phyloP scores from a whole-genome alignment of 225 moss, liverwort and hornwort species.

The Straminergon stramineum region DNA sequence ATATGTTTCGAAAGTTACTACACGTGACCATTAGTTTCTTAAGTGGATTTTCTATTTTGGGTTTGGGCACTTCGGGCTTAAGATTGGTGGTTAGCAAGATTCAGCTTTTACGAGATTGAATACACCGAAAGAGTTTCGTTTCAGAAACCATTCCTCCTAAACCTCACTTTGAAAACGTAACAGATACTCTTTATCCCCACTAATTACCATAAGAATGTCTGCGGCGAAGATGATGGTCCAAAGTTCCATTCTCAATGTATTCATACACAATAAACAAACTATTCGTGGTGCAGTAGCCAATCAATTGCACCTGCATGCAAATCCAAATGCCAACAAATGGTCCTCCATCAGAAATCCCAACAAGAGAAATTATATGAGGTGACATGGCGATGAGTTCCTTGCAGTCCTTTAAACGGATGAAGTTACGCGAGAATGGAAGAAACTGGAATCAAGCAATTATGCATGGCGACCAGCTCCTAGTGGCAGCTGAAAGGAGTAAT shows the following conservation, averaged over 20 bases:
- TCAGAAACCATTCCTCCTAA: not conserved
- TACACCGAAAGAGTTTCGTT: not conserved
- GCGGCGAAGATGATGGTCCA: constrained; percentile 73
- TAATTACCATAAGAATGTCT: constrained; percentile 16
- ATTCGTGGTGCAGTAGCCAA: constrained; percentile 88
- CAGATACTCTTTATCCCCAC: not conserved
- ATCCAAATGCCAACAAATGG: constrained; percentile 4
- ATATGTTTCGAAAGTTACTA: not conserved
- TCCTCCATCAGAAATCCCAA: not conserved
- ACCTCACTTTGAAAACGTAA: not conserved
- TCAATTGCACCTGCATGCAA: constrained; percentile 69
- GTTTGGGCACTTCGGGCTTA: not conserved
- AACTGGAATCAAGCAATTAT: not conserved
- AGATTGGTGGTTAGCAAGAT: not conserved
- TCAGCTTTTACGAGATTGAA: not conserved
- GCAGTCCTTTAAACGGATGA: not conserved
- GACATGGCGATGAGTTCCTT: not conserved
- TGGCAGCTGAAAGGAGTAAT: not conserved
- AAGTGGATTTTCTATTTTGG: not conserved
- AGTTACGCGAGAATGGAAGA: not conserved
- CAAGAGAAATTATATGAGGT: not conserved
- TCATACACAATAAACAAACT: constrained; percentile 87
- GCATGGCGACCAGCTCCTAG: not conserved
- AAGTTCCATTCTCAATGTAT: constrained; percentile 84
- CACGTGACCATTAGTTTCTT: not conserved